Conservation (phyloP, 148 eudicot species). For the Fagopyrum tataricum region DNA sequence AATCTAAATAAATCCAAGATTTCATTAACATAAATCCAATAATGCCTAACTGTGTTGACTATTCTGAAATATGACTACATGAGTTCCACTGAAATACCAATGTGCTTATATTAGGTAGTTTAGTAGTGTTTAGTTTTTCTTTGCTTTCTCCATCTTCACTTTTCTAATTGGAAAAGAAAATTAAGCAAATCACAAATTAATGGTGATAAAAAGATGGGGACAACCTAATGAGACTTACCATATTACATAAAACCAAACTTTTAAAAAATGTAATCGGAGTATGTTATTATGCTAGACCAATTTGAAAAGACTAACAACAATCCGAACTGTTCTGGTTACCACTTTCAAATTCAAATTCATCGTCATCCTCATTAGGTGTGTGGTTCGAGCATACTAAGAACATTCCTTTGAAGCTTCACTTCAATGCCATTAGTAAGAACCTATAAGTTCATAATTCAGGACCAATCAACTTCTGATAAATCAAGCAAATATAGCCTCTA, state of each 20-base stretch:
- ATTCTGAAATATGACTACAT: not conserved
- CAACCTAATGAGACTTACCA: not conserved
- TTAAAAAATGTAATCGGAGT: not conserved
- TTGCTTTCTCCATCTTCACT: not conserved
- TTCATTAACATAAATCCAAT: not conserved
- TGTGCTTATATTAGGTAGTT: not conserved
- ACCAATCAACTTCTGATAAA: not conserved
- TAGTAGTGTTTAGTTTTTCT: not conserved
- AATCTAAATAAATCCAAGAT: not conserved
- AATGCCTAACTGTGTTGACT: not conserved
- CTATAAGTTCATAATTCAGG: conserved; percentile 15
- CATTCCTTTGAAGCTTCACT: conserved; percentile 64
- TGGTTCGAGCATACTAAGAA: conserved; percentile 58
- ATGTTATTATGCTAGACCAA: not conserved
- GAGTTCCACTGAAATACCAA: not conserved
- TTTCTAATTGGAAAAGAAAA: not conserved
- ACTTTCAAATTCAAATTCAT: conserved; percentile 50
- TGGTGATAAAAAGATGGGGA: not conserved
- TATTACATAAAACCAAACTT: not conserved
- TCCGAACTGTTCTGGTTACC: conserved; percentile 34
- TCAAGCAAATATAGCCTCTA: not conserved
- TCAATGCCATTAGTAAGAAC: conserved; percentile 72
- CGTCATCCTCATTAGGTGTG: conserved; percentile 68
- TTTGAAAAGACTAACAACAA: conserved; percentile 27
- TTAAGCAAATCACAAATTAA: not conserved